Evolutionary conservation across 805 yeast species (phyloP).

Genomic region (Ogataea glucozyma): DNA sequence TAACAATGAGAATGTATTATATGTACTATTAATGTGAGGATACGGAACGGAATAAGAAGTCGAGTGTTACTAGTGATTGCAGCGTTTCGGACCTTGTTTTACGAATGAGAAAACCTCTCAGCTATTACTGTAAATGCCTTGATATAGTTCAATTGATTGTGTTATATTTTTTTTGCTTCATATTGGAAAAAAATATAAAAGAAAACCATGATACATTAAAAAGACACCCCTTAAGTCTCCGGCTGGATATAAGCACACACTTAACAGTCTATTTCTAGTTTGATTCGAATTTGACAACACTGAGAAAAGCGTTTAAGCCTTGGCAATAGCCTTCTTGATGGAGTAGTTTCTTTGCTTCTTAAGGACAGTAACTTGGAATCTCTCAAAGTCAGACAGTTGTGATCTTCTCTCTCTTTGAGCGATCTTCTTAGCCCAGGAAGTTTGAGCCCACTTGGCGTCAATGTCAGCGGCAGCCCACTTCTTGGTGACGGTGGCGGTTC

Average conservation of each 20-base stretch:
- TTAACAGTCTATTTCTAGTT: conserved; percentile 17
- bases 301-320: conserved; percentile 60
- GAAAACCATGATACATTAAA: conserved; percentile 20
- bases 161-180: conserved; percentile 17
- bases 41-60: neutral
- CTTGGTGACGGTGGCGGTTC: conserved; percentile 81
- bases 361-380: conserved; percentile 98
- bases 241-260: conserved; percentile 10
- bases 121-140: too few species aligned
- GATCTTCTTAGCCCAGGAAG: conserved; percentile 98
- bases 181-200: conserved; percentile 13
- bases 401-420: conserved; percentile 94
- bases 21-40: conserved; percentile 15
- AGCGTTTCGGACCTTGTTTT: too few species aligned
- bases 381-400: conserved; percentile 93
- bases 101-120: too few species aligned
- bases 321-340: conserved; percentile 94
- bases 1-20: conserved; percentile 7
- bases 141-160: conserved; percentile 9
- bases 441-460: conserved; percentile 85
- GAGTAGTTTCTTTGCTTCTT: conserved; percentile 97
- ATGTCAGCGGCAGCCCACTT: conserved; percentile 91
- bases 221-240: conserved; percentile 11
- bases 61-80: too few species aligned
- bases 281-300: conserved; percentile 19